phyloP scores from a whole-genome alignment of 768 basidiomycete genomes.

The Tubosaeta sp. region DNA sequence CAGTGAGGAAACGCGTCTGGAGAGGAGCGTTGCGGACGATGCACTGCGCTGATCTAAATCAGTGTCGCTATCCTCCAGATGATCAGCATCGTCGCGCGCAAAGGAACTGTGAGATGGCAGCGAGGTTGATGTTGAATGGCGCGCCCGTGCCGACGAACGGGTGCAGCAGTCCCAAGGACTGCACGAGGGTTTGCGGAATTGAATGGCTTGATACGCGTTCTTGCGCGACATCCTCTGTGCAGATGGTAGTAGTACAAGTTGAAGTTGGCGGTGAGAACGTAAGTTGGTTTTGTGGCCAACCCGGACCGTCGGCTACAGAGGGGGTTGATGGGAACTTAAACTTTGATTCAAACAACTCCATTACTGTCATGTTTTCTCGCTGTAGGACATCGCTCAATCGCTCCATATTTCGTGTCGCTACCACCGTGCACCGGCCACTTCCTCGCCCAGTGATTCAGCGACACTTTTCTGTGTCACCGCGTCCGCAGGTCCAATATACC shows the following conservation, averaged over 20 bases:
- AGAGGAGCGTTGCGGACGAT: conserved; percentile 23
- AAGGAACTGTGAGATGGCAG: neutral
- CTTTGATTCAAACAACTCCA: no score
- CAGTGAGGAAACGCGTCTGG: conserved; percentile 8
- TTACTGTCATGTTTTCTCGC: conserved; percentile 15
- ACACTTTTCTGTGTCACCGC: conserved; percentile 21
- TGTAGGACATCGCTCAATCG: no score
- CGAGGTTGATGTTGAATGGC: no score
- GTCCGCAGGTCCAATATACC: conserved; percentile 21
- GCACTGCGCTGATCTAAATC: conserved; percentile 15
- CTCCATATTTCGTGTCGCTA: neutral
- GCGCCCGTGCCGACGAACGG: conserved; percentile 6
- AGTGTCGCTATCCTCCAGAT: no score
- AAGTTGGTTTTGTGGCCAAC: conserved; percentile 23
- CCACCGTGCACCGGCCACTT: neutral
- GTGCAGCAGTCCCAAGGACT: neutral
- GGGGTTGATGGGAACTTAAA: no score
- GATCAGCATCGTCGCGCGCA: conserved; percentile 9
- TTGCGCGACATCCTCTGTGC: conserved; percentile 15
- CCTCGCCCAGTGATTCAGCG: conserved; percentile 4
- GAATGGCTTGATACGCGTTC: conserved; percentile 8
- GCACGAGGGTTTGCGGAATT: conserved; percentile 2
- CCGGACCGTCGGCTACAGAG: conserved; percentile 20
- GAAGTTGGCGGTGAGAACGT: conserved; percentile 16
- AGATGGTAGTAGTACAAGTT: conserved; percentile 24